A percentile compares a stretch with the other conserved stretches of the same genome.
Evolutionary conservation across 1,139 yeast species (phyloP).

Genomic region (Tardiomyces blankii): DNA sequence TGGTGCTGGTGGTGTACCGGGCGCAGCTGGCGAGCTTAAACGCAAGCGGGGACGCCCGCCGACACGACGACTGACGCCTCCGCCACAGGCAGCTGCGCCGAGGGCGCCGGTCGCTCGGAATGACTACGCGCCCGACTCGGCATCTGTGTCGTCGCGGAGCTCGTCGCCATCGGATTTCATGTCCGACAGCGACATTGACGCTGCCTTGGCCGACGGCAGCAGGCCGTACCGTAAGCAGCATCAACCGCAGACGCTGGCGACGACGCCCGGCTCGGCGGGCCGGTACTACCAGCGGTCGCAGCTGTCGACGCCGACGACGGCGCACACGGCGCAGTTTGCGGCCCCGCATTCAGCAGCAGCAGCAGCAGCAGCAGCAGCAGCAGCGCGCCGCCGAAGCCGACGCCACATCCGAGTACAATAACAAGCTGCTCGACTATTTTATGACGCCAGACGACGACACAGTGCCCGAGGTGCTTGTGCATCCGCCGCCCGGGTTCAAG

Average conservation of each 20-base stretch:
- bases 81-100: not conserved
- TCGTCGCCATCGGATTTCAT: constrained; percentile 25
- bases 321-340: constrained; percentile 2
- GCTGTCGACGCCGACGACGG: constrained; percentile 1
- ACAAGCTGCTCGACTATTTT: constrained; percentile 40
- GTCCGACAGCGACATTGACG: constrained; percentile 23
- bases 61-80: not conserved
- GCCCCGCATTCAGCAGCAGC: constrained; percentile 7
- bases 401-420: constrained; percentile 31
- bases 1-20: too few species aligned
- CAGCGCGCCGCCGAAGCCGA: constrained; percentile 18
- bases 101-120: not conserved
- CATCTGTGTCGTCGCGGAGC: constrained; percentile 20
- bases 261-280: not conserved
- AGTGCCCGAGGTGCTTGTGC: constrained; percentile 62
- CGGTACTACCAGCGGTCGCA: not conserved
- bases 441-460: constrained; percentile 62
- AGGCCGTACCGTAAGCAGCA: constrained; percentile 10
- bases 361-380: constrained; percentile 16
- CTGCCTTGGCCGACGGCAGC: constrained; percentile 4
- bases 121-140: constrained; percentile 15
- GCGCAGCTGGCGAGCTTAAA: not conserved
- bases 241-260: constrained; percentile 7
- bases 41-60: not conserved
- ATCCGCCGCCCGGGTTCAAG: constrained; percentile 72